Percentiles rank a stretch among this genome's conserved stretches.
These are phyloP conservation scores for Penicillium corylophilum DNA, from an alignment of 2,329 filamentous ascomycete species.

Conservation along the genomic window DNA sequence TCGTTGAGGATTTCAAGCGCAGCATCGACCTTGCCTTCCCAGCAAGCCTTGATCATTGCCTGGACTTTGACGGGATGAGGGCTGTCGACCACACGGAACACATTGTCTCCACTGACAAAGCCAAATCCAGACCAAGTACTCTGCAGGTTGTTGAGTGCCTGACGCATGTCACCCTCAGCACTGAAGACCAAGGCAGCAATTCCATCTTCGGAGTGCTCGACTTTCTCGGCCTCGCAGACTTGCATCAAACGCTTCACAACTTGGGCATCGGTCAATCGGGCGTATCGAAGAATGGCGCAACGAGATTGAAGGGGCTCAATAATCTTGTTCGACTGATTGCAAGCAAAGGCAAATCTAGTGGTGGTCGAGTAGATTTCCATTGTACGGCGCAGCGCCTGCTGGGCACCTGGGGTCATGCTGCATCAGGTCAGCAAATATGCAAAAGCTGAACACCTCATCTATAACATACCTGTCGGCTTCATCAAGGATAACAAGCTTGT, in stretches of 20 bases:
- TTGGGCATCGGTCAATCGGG: slow-evolving; percentile 86
- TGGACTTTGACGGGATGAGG: slow-evolving; percentile 98
- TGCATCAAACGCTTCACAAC: slow-evolving; percentile 87
- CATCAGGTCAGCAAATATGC: slow-evolving; percentile 1
- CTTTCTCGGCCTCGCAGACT: slow-evolving; percentile 88
- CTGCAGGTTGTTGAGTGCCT: slow-evolving; percentile 98
- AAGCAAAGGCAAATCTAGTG: slow-evolving; percentile 95
- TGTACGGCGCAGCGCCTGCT: slow-evolving; percentile 89
- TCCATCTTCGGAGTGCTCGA: slow-evolving; percentile 88
- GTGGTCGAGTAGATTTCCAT: slow-evolving; percentile 99
- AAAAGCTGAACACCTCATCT: neutral
- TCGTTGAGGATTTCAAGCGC: slow-evolving; percentile 85
- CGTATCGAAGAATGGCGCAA: slow-evolving; percentile 92
- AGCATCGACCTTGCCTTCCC: slow-evolving; percentile 84
- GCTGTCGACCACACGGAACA: slow-evolving; percentile 95
- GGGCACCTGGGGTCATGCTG: slow-evolving; percentile 91
- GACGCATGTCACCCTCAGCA: slow-evolving; percentile 96
- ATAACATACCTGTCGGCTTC: slow-evolving; percentile 74
- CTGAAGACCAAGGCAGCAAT: slow-evolving; percentile 95
- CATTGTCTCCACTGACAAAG: slow-evolving; percentile 95
- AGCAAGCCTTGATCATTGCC: slow-evolving; percentile 96
- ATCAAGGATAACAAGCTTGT: slow-evolving; percentile 96
- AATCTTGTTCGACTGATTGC: slow-evolving; percentile 98
- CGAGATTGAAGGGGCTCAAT: slow-evolving; percentile 98
- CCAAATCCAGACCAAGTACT: slow-evolving; percentile 91